A percentile compares a stretch with the other conserved stretches of the same genome.
Evolutionary conservation across 2,329 filamentous ascomycete species (phyloP).

Genomic region (Aschersonia sp.): DNA sequence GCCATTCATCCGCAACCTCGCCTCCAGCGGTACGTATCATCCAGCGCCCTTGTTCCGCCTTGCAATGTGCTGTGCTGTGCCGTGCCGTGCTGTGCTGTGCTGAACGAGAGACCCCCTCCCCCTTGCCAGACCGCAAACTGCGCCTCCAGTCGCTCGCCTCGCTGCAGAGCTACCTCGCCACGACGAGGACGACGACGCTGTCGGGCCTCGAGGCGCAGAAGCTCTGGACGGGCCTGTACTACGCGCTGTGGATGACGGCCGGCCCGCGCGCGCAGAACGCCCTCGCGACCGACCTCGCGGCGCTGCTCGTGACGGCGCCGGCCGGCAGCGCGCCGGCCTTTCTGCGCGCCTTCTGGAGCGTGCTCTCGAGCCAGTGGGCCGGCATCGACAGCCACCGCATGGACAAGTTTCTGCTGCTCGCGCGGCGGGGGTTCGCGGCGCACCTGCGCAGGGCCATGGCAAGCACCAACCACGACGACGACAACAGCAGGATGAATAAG

Average conservation of each 20-base stretch:
- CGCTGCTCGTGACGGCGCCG: constrained; percentile 44
- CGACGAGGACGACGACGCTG: constrained; percentile 34
- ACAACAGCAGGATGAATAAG: not conserved
- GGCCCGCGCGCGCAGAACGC: constrained; percentile 75
- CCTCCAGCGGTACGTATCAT: constrained; percentile 56
- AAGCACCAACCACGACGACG: constrained; percentile 17
- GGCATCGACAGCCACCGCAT: constrained; percentile 63
- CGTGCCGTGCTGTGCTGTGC: too few relatives aligned
- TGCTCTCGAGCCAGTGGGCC: constrained; percentile 56
- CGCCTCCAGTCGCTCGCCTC: constrained; percentile 66
- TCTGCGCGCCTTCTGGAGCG: constrained; percentile 57
- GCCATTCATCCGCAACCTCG: constrained; percentile 73
- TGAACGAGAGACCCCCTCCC: not conserved
- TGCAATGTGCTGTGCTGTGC: too few relatives aligned
- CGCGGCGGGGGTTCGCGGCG: constrained; percentile 64
- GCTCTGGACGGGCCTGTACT: constrained; percentile 91
- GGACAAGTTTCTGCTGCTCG: constrained; percentile 85
- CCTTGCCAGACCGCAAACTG: constrained; percentile 52
- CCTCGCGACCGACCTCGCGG: constrained; percentile 64
- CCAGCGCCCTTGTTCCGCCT: too few relatives aligned
- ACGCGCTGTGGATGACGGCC: constrained; percentile 88
- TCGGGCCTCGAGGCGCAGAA: constrained; percentile 60
- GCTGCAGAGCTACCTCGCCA: constrained; percentile 62
- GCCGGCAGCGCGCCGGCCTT: constrained; percentile 26
- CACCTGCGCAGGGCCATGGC: constrained; percentile 38